phyloP scores from a whole-genome alignment of 2,329 filamentous ascomycete species.

The Microthyrium microscopicum region DNA sequence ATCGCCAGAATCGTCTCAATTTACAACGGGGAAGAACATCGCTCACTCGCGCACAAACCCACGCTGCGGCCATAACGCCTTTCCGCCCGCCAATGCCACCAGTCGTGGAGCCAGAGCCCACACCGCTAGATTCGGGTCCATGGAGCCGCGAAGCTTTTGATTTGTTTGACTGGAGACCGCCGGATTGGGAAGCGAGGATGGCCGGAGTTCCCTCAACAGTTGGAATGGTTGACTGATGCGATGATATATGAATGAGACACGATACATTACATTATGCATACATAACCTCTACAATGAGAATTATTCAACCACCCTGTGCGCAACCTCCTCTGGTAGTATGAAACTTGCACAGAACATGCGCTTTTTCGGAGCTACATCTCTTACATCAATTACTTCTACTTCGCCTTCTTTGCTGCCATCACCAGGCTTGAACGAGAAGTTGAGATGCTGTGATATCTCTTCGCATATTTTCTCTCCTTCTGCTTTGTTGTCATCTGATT shows the following conservation, averaged over 20 bases:
- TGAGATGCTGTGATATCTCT: constrained; percentile 46
- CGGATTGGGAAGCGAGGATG: constrained; percentile 17
- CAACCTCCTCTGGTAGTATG: constrained; percentile 64
- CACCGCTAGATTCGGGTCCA: constrained; percentile 34
- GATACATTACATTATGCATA: too few relatives aligned
- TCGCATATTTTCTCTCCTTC: constrained; percentile 43
- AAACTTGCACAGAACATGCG: constrained; percentile 95
- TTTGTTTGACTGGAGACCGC: constrained; percentile 44
- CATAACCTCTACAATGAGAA: too few relatives aligned
- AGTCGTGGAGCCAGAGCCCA: constrained; percentile 3
- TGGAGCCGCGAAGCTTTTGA: constrained; percentile 57
- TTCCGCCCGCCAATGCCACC: constrained; percentile 13
- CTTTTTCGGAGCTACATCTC: constrained; percentile 85
- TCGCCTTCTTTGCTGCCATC: constrained; percentile 43
- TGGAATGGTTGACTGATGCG: too few relatives aligned
- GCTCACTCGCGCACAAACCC: too few relatives aligned
- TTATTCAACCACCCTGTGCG: constrained; percentile 34
- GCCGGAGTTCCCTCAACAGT: too few relatives aligned
- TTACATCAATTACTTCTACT: constrained; percentile 45
- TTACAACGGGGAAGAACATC: too few relatives aligned
- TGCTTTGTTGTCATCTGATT: constrained; percentile 56
- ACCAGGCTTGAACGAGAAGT: constrained; percentile 38
- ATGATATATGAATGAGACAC: too few relatives aligned
- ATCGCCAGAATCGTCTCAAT: too few relatives aligned
- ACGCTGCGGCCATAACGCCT: too few relatives aligned